phyloP scores from a whole-genome alignment of 441 rosid species.

The Raphanus hybrid region DNA sequence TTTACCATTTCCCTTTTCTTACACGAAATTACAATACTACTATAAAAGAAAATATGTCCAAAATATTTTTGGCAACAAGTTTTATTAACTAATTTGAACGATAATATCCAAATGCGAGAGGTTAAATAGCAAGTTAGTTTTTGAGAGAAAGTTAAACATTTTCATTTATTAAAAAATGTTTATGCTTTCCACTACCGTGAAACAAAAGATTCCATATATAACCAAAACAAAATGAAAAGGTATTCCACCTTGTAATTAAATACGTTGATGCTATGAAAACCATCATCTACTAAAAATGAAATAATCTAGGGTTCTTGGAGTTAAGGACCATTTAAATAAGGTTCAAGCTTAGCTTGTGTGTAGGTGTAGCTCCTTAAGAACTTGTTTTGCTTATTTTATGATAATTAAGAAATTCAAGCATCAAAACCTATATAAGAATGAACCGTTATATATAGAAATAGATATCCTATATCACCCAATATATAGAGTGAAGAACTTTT shows the following conservation, averaged over 20 bases:
- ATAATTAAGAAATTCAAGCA: slow-evolving; percentile 3
- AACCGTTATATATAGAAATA: not conserved
- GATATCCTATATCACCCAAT: not conserved
- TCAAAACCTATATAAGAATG: not conserved
- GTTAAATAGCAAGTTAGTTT: not conserved
- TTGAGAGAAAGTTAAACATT: not conserved
- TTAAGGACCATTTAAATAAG: not conserved
- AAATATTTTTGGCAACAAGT: slow-evolving; percentile 1
- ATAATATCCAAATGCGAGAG: not conserved
- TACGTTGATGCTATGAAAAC: not conserved
- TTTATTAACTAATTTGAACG: not conserved
- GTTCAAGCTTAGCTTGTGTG: slow-evolving; percentile 3
- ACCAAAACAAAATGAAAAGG: not conserved
- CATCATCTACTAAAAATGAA: not conserved
- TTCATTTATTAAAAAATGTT: not conserved
- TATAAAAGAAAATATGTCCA: not conserved
- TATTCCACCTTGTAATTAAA: slow-evolving; percentile 5
- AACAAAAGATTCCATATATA: slow-evolving; percentile 8
- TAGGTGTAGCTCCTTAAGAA: not conserved
- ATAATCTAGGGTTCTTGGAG: not conserved
- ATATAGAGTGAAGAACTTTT: not conserved
- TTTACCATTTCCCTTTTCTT: slow-evolving; percentile 23
- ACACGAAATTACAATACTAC: not conserved
- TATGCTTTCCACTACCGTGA: slow-evolving; percentile 10
- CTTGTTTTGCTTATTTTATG: not conserved